phyloP scores from a whole-genome alignment of 2,329 filamentous ascomycete genomes.

The Cladosporium cucumerinum region DNA sequence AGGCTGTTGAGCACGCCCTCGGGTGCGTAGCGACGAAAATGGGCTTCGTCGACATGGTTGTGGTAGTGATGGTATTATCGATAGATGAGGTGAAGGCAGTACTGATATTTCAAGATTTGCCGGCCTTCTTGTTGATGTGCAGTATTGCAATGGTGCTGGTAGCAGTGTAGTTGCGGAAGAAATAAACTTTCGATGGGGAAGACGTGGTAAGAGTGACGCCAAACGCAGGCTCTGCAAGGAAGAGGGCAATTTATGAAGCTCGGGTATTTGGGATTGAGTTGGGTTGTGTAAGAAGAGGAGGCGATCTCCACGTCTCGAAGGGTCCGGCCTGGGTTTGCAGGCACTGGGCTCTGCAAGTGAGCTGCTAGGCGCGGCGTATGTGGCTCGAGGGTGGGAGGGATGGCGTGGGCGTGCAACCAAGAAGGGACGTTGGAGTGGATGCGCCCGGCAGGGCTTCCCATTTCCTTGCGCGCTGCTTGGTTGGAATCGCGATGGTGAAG shows the following conservation, averaged over 20 bases:
- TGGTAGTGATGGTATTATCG: constrained; percentile 3
- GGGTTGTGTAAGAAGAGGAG: constrained; percentile 3
- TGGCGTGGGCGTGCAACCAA: background rate
- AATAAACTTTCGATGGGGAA: constrained; percentile 1
- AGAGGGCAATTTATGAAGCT: constrained; percentile 11
- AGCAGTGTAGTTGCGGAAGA: background rate
- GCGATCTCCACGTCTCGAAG: constrained; percentile 10
- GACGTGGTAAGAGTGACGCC: background rate
- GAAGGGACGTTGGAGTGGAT: constrained; percentile 1
- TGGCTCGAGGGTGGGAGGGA: constrained; percentile 3
- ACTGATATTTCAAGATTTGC: constrained; percentile 21
- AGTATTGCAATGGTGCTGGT: background rate
- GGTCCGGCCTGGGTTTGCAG: background rate
- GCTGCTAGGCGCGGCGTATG: background rate
- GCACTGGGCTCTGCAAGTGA: constrained; percentile 16
- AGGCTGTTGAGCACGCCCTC: constrained; percentile 91
- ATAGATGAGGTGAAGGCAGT: constrained; percentile 9
- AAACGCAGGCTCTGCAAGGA: constrained; percentile 10
- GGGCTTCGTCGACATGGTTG: constrained; percentile 67
- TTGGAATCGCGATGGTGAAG: background rate
- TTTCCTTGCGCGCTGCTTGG: background rate
- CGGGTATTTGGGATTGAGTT: constrained; percentile 1
- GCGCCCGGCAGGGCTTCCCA: constrained; percentile 1
- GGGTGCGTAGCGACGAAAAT: constrained; percentile 95
- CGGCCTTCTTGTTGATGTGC: constrained; percentile 7